Evolutionary conservation across 306 rosid genomes (phyloP).

Genomic region (Casuarina equisetifolia): DNA sequence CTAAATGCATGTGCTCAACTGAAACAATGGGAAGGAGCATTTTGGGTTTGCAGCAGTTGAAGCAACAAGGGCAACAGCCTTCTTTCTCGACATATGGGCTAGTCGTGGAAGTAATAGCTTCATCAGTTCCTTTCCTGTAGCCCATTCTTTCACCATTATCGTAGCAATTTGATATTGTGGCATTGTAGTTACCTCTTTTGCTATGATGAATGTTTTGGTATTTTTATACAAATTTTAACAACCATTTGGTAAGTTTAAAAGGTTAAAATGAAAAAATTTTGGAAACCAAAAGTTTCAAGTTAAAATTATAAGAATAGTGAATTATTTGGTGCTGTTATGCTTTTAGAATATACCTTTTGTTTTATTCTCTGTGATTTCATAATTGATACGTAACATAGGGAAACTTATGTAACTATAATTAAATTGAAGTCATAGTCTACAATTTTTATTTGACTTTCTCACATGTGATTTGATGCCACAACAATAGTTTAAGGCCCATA

Average conservation of each 20-base stretch:
- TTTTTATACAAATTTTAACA: neutral
- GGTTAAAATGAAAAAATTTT: neutral
- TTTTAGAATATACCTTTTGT: no score
- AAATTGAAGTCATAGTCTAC: neutral
- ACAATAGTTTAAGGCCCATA: neutral
- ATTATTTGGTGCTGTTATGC: neutral
- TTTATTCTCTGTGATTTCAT: no score
- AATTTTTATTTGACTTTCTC: neutral
- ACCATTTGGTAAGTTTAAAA: neutral
- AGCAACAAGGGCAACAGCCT: constrained; percentile 57
- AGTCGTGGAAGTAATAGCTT: constrained; percentile 80
- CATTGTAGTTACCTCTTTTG: neutral
- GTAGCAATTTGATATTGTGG: neutral
- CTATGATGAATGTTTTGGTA: no score
- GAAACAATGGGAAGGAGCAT: constrained; percentile 96
- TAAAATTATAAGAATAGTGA: neutral
- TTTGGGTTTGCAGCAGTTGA: constrained; percentile 94
- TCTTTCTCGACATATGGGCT: constrained; percentile 75
- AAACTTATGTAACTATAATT: neutral
- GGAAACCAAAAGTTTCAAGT: neutral
- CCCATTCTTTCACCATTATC: neutral
- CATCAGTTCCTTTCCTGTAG: constrained; percentile 23
- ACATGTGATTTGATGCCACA: neutral
- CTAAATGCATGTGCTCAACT: constrained; percentile 78
- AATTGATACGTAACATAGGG: neutral